These are phyloP conservation scores for Nannochloris sp. DNA, from an alignment of 139 green algal species.

Conservation along the genomic window DNA sequence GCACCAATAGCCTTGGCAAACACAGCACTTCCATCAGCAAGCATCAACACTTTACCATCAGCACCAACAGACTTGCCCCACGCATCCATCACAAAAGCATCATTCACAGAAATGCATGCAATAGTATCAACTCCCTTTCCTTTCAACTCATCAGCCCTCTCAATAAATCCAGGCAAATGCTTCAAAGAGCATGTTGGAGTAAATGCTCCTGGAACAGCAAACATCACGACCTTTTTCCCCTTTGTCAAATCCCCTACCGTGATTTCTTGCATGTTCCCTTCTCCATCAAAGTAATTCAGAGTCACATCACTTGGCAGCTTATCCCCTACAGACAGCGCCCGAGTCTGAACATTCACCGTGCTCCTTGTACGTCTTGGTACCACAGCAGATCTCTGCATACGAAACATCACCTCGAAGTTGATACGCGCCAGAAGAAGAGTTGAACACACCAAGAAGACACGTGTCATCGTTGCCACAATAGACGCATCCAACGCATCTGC, in stretches of 20 bases:
- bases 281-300: conserved; percentile 81
- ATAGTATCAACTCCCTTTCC: conserved; percentile 86
- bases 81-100: conserved; percentile 94
- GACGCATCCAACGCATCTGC: too few species aligned
- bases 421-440: too few species aligned
- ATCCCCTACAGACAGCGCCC: background rate
- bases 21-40: conserved; percentile 80
- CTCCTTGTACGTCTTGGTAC: background rate
- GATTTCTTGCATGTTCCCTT: conserved; percentile 84
- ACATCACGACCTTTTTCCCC: conserved; percentile 91
- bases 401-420: too few species aligned
- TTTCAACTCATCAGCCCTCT: conserved; percentile 88
- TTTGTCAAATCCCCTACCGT: conserved; percentile 63
- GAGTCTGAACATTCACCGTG: background rate
- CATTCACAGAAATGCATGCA: conserved; percentile 91
- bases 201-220: conserved; percentile 85
- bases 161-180: conserved; percentile 85
- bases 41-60: conserved; percentile 84
- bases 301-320: conserved; percentile 46
- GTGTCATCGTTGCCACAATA: too few species aligned
- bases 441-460: too few species aligned
- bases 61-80: conserved; percentile 84
- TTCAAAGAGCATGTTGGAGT: conserved; percentile 88
- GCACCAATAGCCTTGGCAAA: conserved; percentile 80
- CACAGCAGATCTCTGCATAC: too few species aligned